Conservation (phyloP, 2,329 filamentous ascomycete genomes). For the Zarea fungicola region DNA sequence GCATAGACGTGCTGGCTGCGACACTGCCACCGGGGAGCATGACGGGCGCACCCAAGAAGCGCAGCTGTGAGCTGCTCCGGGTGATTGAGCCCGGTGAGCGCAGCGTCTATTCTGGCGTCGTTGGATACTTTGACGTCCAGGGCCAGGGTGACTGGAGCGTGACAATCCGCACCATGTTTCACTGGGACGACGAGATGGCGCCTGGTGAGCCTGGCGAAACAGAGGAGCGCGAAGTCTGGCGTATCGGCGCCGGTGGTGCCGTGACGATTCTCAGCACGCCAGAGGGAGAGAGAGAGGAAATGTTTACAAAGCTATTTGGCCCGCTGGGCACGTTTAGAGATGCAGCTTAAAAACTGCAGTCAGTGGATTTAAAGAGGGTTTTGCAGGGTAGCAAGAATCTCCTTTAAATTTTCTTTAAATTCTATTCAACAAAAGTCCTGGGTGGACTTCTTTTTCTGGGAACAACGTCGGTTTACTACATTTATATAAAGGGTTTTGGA, state of each 20-base stretch:
- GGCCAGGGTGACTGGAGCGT: constrained; percentile 89
- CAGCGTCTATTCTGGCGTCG: constrained; percentile 79
- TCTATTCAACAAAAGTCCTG: background rate
- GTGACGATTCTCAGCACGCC: constrained; percentile 80
- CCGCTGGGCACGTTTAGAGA: constrained; percentile 47
- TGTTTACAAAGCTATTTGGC: constrained; percentile 68
- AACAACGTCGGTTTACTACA: background rate
- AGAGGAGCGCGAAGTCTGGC: constrained; percentile 58
- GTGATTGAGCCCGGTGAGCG: constrained; percentile 61
- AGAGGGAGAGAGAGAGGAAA: constrained; percentile 82
- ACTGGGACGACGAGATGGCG: constrained; percentile 57
- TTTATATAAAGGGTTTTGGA: background rate
- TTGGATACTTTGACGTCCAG: constrained; percentile 84
- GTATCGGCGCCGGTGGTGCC: constrained; percentile 83
- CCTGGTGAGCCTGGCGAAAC: constrained; percentile 24
- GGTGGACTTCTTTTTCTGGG: background rate
- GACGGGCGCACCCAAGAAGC: constrained; percentile 93
- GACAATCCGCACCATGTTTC: constrained; percentile 77
- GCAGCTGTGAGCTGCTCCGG: constrained; percentile 77
- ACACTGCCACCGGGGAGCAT: constrained; percentile 87
- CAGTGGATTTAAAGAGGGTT: too few species aligned
- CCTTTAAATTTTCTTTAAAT: too few species aligned
- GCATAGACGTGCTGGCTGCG: constrained; percentile 69
- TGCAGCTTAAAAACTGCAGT: too few species aligned
- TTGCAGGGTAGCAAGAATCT: too few species aligned